Conservation (phyloP, 2,329 filamentous ascomycete genomes). For the Elsinoe fawcettii region DNA sequence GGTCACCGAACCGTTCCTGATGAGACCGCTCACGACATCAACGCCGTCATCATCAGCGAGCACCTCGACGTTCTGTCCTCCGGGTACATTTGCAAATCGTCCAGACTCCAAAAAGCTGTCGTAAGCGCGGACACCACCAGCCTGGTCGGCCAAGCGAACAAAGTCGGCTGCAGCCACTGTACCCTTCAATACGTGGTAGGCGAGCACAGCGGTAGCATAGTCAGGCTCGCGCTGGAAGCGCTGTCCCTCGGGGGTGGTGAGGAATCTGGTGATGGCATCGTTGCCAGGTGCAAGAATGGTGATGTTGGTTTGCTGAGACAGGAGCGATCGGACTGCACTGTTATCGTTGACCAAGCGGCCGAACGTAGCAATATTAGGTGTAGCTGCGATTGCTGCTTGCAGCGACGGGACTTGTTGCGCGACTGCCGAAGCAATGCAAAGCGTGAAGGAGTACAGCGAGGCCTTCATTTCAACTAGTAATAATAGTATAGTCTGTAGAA, state of each 20-base stretch:
- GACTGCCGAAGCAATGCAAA: neutral
- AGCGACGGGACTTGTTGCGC: neutral
- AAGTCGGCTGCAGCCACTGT: constrained; percentile 35
- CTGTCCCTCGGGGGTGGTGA: neutral
- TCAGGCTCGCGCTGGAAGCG: neutral
- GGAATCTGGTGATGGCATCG: constrained; percentile 24
- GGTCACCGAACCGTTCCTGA: constrained; percentile 42
- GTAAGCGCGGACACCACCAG: constrained; percentile 15
- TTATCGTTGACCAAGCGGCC: neutral
- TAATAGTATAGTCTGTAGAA: neutral
- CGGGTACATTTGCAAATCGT: constrained; percentile 51
- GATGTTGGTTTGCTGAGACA: constrained; percentile 24
- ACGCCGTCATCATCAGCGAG: constrained; percentile 35
- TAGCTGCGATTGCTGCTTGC: neutral
- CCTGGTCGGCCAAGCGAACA: constrained; percentile 43
- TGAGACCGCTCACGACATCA: constrained; percentile 46
- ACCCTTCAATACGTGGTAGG: constrained; percentile 54
- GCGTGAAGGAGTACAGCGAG: neutral
- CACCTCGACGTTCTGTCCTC: constrained; percentile 50
- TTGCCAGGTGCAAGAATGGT: constrained; percentile 54
- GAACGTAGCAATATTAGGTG: neutral
- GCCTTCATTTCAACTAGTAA: neutral
- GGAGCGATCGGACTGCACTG: neutral
- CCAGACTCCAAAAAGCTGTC: neutral
- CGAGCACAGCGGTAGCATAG: constrained; percentile 16